Conservation (phyloP, 371 early-diverging fungal species). For the Mucor velutinosus region DNA sequence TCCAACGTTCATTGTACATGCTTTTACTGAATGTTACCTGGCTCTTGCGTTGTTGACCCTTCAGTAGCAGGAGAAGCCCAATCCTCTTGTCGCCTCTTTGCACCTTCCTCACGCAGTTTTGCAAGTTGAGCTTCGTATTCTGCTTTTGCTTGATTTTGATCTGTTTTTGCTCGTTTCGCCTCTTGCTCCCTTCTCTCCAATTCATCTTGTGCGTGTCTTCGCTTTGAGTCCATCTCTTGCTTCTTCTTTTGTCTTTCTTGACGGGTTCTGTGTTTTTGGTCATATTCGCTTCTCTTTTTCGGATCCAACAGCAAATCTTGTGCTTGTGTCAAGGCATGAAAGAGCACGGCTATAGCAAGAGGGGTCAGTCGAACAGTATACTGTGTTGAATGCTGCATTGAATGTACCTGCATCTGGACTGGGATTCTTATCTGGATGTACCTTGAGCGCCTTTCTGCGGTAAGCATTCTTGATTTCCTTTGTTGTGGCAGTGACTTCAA, state of each 20-base stretch:
- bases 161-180: constrained; percentile 41
- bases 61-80: constrained; percentile 23
- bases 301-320: constrained; percentile 40
- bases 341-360: constrained; percentile 31
- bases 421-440: constrained; percentile 59
- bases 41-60: constrained; percentile 28
- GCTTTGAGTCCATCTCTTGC: constrained; percentile 50
- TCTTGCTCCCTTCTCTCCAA: constrained; percentile 45
- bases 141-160: constrained; percentile 44
- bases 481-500: constrained; percentile 53
- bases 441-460: constrained; percentile 53
- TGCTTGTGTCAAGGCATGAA: constrained; percentile 42
- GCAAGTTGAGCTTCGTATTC: constrained; percentile 47
- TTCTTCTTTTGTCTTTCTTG: constrained; percentile 47
- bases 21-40: constrained; percentile 14
- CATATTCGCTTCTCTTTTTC: constrained; percentile 42
- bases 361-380: neutral
- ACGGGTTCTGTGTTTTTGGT: constrained; percentile 40
- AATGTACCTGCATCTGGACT: constrained; percentile 55
- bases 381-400: neutral
- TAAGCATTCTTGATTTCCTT: constrained; percentile 78
- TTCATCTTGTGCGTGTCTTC: constrained; percentile 45
- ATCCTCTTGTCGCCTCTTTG: constrained; percentile 42
- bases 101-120: constrained; percentile 45
- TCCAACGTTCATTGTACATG: neutral